These are phyloP conservation scores for Rhizopogon vinicolor DNA, from an alignment of 768 basidiomycete genomes.

Conservation along the genomic window DNA sequence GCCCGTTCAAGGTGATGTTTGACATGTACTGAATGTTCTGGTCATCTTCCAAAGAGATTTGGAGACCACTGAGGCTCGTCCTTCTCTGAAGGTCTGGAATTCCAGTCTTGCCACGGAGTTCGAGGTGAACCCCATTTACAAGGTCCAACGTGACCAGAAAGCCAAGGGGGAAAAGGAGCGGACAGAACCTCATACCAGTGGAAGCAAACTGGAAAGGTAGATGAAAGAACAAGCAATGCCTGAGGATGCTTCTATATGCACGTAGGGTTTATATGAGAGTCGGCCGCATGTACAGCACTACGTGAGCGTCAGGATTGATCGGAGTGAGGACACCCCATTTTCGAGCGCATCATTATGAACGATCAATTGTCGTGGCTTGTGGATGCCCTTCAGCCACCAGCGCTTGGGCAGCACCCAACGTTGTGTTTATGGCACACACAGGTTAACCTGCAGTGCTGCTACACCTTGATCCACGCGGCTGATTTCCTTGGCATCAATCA, in stretches of 20 bases:
- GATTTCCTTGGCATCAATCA: too few species aligned
- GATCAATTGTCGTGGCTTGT: too few species aligned
- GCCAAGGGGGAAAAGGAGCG: constrained; percentile 3
- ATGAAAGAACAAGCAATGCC: neutral
- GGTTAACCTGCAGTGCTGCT: too few species aligned
- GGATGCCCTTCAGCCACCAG: too few species aligned
- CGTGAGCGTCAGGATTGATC: neutral
- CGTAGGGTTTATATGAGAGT: neutral
- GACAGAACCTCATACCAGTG: constrained; percentile 9
- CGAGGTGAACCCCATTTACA: constrained; percentile 9
- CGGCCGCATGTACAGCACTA: neutral
- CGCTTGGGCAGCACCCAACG: too few species aligned
- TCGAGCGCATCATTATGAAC: too few species aligned
- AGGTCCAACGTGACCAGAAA: constrained; percentile 6
- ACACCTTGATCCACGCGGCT: too few species aligned
- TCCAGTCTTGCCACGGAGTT: constrained; percentile 11
- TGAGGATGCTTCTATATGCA: too few species aligned
- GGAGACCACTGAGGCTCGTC: constrained; percentile 21
- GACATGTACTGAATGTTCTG: constrained; percentile 32
- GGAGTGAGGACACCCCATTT: too few species aligned
- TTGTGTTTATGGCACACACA: too few species aligned
- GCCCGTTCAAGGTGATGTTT: constrained; percentile 36
- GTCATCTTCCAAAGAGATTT: constrained; percentile 21
- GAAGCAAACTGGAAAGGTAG: neutral
- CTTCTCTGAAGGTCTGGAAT: constrained; percentile 17